Percentiles rank a stretch among this genome's conserved stretches.
Conservation (phyloP, 2,329 filamentous ascomycete species). For the Epichloe aotearoae region DNA sequence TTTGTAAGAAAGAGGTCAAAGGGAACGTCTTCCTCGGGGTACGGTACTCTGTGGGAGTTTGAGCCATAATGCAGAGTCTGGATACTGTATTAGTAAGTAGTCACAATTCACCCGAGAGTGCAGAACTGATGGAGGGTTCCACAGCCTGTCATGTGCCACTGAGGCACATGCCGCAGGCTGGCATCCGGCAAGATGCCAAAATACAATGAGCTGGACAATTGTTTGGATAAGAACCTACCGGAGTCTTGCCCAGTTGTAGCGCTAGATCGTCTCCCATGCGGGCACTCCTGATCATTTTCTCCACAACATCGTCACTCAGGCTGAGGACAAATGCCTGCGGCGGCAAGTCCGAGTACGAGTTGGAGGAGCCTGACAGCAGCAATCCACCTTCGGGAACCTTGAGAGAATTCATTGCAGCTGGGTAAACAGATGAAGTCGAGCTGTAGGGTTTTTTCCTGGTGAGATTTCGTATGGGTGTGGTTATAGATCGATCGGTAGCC, state of each 20-base stretch:
- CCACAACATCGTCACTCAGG: constrained; percentile 44
- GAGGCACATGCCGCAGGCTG: neutral
- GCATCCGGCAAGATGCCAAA: neutral
- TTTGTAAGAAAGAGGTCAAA: constrained; percentile 45
- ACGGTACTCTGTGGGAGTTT: constrained; percentile 33
- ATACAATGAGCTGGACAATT: neutral
- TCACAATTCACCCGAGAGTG: constrained; percentile 1
- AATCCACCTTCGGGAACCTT: constrained; percentile 45
- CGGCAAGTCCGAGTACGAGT: constrained; percentile 30
- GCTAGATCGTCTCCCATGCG: constrained; percentile 43
- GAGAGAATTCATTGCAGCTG: constrained; percentile 35
- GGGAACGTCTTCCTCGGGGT: constrained; percentile 30
- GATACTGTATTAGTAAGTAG: neutral
- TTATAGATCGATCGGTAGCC: neutral
- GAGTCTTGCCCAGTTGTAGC: constrained; percentile 42
- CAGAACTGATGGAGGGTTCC: neutral
- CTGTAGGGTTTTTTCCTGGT: neutral
- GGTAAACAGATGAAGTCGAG: neutral
- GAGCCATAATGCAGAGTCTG: constrained; percentile 43
- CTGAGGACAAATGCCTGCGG: constrained; percentile 44
- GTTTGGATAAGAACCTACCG: constrained; percentile 36
- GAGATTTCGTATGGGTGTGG: neutral
- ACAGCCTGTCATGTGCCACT: constrained; percentile 7
- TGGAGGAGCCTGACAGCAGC: constrained; percentile 38
- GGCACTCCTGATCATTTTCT: constrained; percentile 48